phyloP scores from a whole-genome alignment of 345 rosid genomes.

The Linum usitatissimum region DNA sequence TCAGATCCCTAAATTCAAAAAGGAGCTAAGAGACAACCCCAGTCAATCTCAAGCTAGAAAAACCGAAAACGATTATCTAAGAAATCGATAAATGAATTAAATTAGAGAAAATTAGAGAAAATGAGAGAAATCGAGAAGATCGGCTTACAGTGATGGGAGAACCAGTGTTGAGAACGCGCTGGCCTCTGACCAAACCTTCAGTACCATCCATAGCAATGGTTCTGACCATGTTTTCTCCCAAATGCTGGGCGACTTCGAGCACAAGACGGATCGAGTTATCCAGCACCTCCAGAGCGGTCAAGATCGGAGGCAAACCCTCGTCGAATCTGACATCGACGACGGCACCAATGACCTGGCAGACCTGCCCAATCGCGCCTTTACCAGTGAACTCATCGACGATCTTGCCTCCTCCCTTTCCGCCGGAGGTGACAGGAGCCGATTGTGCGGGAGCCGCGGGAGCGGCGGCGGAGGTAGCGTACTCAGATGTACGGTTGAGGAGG shows the following conservation, averaged over 20 bases:
- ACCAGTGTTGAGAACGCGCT: constrained; percentile 76
- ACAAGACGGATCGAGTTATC: constrained; percentile 61
- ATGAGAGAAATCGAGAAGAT: neutral
- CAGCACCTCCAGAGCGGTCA: constrained; percentile 94
- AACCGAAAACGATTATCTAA: neutral
- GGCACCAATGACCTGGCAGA: constrained; percentile 94
- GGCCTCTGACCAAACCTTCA: constrained; percentile 76
- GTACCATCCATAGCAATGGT: constrained; percentile 97
- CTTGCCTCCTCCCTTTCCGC: constrained; percentile 39
- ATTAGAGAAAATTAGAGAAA: neutral
- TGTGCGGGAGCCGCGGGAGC: constrained; percentile 39
- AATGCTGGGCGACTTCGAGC: constrained; percentile 91
- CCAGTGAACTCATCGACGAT: constrained; percentile 81
- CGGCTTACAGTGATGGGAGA: constrained; percentile 81
- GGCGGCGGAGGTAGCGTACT: constrained; percentile 53
- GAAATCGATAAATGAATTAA: too few species aligned
- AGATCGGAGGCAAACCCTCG: constrained; percentile 88
- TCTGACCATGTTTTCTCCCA: constrained; percentile 78
- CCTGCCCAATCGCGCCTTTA: constrained; percentile 74
- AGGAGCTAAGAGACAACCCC: neutral
- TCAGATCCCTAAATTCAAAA: neutral
- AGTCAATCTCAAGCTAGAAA: neutral
- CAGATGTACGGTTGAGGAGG: constrained; percentile 52
- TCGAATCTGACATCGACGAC: constrained; percentile 85
- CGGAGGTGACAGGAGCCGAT: constrained; percentile 24